Evolutionary conservation across 495 filamentous ascomycete genomes (phyloP).

Genomic region (Aspergillus bertholletiae): DNA sequence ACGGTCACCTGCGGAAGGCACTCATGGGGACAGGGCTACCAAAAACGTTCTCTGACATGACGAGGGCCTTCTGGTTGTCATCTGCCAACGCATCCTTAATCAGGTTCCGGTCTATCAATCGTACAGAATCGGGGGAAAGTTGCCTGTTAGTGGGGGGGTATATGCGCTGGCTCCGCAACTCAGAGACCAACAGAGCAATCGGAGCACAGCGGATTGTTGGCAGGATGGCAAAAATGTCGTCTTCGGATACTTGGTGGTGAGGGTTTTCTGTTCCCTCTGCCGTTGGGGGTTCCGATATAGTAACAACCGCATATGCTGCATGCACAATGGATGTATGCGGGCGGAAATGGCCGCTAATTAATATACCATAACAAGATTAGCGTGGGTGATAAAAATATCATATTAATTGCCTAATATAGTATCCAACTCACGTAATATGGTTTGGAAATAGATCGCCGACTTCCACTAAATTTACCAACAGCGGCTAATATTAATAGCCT

Average conservation of each 20-base stretch:
- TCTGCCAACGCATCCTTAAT: not conserved
- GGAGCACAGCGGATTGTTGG: not conserved
- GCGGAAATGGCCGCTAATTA: not conserved
- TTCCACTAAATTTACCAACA: not conserved
- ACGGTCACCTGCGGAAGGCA: not conserved
- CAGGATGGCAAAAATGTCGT: not conserved
- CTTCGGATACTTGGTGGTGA: not conserved
- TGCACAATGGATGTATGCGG: not conserved
- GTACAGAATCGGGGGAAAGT: not conserved
- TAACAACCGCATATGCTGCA: not conserved
- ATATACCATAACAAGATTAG: not conserved
- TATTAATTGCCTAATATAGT: conserved; percentile 1
- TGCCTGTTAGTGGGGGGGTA: not conserved
- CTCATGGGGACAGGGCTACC: not conserved
- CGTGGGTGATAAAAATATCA: not conserved
- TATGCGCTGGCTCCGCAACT: not conserved
- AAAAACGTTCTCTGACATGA: not conserved
- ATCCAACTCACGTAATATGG: not conserved
- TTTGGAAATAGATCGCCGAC: not conserved
- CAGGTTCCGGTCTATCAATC: not conserved
- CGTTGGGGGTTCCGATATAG: not conserved
- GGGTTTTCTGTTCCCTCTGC: no score
- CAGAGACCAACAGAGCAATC: not conserved
- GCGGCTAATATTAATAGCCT: conserved; percentile 2
- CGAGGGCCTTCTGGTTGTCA: not conserved